Evolutionary conservation across 164 flowering plant genomes (phyloP).

Genomic region (Chloranthus sessilifolius): DNA sequence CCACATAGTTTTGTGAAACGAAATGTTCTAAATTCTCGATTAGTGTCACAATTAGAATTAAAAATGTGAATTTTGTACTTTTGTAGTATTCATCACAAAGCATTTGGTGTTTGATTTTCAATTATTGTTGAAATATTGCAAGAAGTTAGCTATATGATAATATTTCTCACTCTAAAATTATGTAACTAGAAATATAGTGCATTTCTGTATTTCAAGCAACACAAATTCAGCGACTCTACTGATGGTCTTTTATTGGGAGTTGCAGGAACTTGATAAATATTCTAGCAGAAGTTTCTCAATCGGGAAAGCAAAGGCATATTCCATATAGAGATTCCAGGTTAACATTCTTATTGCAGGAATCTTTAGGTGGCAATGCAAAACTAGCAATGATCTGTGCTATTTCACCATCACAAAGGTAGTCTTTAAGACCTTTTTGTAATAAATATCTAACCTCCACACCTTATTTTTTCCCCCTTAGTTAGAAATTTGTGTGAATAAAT

Average conservation of each 20-base stretch:
- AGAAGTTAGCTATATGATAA: too few species aligned
- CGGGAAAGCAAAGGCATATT: slow-evolving; percentile 95
- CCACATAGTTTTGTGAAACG: too few species aligned
- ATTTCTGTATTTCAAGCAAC: too few species aligned
- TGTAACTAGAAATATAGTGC: too few species aligned
- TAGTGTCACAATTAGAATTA: too few species aligned
- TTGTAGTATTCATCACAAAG: too few species aligned
- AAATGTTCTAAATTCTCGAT: too few species aligned
- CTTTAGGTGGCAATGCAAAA: slow-evolving; percentile 98
- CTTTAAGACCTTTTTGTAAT: background rate
- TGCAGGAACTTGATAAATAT: slow-evolving; percentile 97
- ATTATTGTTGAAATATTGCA: too few species aligned
- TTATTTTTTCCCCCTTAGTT: background rate
- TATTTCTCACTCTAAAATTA: too few species aligned
- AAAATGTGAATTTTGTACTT: too few species aligned
- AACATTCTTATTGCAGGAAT: slow-evolving; percentile 94
- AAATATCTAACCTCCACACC: background rate
- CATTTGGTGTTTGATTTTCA: too few species aligned
- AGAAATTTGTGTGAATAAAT: slow-evolving; percentile 1
- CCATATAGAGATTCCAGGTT: slow-evolving; percentile 95
- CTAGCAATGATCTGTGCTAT: slow-evolving; percentile 95
- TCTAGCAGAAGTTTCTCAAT: slow-evolving; percentile 93
- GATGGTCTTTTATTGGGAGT: slow-evolving; percentile 7
- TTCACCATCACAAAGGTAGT: slow-evolving; percentile 83
- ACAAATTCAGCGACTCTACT: too few species aligned